phyloP scores from a whole-genome alignment of 768 basidiomycete genomes.

The Suillus discolor region DNA sequence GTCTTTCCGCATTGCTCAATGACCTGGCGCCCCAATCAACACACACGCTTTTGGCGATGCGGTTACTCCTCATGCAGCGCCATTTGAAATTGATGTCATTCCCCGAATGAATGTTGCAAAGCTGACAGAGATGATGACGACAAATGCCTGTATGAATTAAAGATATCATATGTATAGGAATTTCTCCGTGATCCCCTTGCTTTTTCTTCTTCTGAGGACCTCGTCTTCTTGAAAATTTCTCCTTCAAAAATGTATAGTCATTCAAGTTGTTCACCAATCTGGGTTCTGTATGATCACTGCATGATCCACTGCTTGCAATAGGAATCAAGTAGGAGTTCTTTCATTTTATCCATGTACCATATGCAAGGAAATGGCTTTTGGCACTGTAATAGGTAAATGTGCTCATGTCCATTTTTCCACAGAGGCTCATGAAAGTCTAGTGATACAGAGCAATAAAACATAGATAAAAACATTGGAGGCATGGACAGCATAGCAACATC shows the following conservation, averaged over 20 bases:
- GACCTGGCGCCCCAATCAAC: constrained; percentile 54
- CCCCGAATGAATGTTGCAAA: not conserved
- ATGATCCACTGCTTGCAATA: not conserved
- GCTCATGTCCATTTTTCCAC: no score
- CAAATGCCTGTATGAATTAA: not conserved
- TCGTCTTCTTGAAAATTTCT: not conserved
- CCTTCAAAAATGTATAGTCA: no score
- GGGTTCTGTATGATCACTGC: not conserved
- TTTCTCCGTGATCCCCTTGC: not conserved
- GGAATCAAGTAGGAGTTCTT: not conserved
- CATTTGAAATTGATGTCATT: not conserved
- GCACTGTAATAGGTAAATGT: no score
- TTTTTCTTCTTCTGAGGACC: not conserved
- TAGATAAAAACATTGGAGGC: constrained; percentile 72
- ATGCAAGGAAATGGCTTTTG: no score
- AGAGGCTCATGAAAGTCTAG: constrained; percentile 77
- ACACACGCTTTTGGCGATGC: constrained; percentile 58
- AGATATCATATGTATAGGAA: not conserved
- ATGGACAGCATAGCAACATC: not conserved
- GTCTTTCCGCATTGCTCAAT: constrained; percentile 55
- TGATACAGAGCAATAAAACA: constrained; percentile 90
- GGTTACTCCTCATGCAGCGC: constrained; percentile 54
- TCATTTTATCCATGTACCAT: not conserved
- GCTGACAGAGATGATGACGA: not conserved
- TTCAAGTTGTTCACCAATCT: no score